Evolutionary conservation across 2,329 filamentous ascomycete genomes (phyloP), one percentile per base, ranked within the genome.

Genomic region (Beauveria sp.): DNA sequence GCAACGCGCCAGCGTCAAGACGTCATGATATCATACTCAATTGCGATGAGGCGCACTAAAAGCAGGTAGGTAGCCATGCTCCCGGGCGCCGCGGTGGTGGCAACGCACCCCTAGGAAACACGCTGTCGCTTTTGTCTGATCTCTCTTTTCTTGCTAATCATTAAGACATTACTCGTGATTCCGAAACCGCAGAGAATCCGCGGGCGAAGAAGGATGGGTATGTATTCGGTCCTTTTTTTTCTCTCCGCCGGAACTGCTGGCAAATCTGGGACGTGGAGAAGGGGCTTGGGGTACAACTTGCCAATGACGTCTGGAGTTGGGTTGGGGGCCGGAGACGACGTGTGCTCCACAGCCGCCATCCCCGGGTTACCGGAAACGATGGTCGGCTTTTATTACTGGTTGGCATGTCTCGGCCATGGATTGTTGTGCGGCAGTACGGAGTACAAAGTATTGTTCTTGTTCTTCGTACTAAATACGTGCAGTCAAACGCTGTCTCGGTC

Each of bases 21-120:
- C 57, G 57, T 60, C 57, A 52, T 60, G 48, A 60, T 60, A 38
- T 52, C 38, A 60, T 52, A n/a, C 18, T 16, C 20, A 18, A 38
- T n/a, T 4, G 26, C 22, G 34, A 42, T 24, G 48, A 31, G 57
- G 57, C 38, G 57, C 48, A 34, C 38, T 16, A 40, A 45, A 51
- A 60, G 38, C 46, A 38, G 34, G 34, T 38, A 38, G 34, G 34
- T 38, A 38, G 31, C 5, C 31, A 26, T 49, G 38, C 49, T 48
- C 22, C 24, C 12, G 24, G 22, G 3, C 18, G 12, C 34, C 34
- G 34, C 12, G 34, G 34, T 12, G 34, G 12, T 38, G 34, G 12
- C 34, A 38, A 38, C 34, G 12, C 34, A 38, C 12, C 34, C 31
- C 34, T 14, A 14, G 34, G 5, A 14, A 38, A 14, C 12, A 5